Conservation (phyloP, 495 filamentous ascomycete genomes). For the Immersiella caudata region DNA sequence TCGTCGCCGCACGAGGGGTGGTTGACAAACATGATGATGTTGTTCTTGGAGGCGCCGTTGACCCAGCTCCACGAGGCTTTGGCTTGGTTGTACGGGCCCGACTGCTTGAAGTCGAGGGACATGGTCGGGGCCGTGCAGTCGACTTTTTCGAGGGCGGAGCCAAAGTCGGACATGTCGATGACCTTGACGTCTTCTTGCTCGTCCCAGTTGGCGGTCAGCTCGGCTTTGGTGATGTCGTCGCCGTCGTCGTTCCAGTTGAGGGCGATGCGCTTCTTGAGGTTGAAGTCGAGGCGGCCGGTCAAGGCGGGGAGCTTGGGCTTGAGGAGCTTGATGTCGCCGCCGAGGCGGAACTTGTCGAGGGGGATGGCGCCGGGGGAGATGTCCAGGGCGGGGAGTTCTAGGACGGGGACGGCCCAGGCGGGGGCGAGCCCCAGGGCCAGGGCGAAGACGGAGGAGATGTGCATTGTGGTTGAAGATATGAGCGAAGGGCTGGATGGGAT, state of each 20-base stretch:
- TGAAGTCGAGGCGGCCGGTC: not conserved
- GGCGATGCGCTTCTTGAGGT: slow-evolving; percentile 2
- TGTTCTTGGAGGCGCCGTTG: slow-evolving; percentile 1
- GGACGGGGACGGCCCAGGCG: not conserved
- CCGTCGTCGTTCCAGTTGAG: slow-evolving; percentile 8
- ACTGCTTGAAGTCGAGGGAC: slow-evolving; percentile 8
- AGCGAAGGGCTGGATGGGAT: not conserved
- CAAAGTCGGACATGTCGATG: slow-evolving; percentile 12
- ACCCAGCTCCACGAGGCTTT: slow-evolving; percentile 9
- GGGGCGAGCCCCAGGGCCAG: not conserved
- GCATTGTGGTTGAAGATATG: not conserved
- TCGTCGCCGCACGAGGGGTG: slow-evolving; percentile 7
- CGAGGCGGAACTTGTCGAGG: not conserved
- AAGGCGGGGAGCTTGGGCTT: slow-evolving; percentile 8
- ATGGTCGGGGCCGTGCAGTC: slow-evolving; percentile 12
- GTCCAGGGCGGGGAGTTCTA: not conserved
- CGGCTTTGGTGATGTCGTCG: slow-evolving; percentile 7
- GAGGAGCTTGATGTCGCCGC: not conserved
- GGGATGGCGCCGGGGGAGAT: not conserved
- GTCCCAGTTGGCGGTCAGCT: slow-evolving; percentile 6
- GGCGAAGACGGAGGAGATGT: slow-evolving; percentile 2
- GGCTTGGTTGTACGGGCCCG: not conserved
- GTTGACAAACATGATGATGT: slow-evolving; percentile 10
- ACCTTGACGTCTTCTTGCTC: slow-evolving; percentile 1
- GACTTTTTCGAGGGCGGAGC: slow-evolving; percentile 2